Evolutionary conservation across 768 basidiomycete species (phyloP), one percentile per base, ranked within the genome.

Genomic region (Tricholoma matsutake): DNA sequence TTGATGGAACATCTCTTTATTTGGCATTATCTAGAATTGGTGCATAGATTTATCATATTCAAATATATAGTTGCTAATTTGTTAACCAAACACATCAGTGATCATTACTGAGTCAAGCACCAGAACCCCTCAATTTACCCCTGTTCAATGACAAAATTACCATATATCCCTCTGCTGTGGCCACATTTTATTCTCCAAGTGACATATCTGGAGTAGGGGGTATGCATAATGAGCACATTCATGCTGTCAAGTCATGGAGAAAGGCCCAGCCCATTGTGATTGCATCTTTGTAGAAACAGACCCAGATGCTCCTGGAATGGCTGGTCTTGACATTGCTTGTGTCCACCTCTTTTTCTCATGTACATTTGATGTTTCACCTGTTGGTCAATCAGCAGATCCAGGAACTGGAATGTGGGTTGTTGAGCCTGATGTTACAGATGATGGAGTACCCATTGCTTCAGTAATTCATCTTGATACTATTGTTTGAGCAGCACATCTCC

Each of bases 191-290:
- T n/a, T n/a, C n/a, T n/a, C n/a, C n/a, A n/a, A n/a, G n/a, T n/a
- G n/a, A n/a, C n/a, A n/a, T n/a, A n/a, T n/a, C n/a, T n/a, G n/a
- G n/a, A n/a, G n/a, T n/a, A n/a, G n/a, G n/a, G n/a, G n/a, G 69
- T 18, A 64, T 72, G 65, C 59, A 57, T 10, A 64, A 59, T 11
- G 68, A 72, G 49, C 20, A 59, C 3, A 76, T 77, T 55, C 68
- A 68, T 0, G 66, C 69, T 0, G 71, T 64, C 6, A 67, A 66
- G 1, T 29, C 61, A 7, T 77, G 74, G 73, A 58, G 20, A 63
- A 64, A 1, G 60, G 61, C 4, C 63, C 64, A 4, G 41, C 66
- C n/a, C 64, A 69, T 2, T 70, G 67, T 59, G 74, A 77, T 56
- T 71, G 68, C 55, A 63, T 70, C 20, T 69, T 72, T 31, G 61